These are phyloP conservation scores for Xylariales sp. DNA, from an alignment of 2,329 filamentous ascomycete species.

Conservation along the genomic window DNA sequence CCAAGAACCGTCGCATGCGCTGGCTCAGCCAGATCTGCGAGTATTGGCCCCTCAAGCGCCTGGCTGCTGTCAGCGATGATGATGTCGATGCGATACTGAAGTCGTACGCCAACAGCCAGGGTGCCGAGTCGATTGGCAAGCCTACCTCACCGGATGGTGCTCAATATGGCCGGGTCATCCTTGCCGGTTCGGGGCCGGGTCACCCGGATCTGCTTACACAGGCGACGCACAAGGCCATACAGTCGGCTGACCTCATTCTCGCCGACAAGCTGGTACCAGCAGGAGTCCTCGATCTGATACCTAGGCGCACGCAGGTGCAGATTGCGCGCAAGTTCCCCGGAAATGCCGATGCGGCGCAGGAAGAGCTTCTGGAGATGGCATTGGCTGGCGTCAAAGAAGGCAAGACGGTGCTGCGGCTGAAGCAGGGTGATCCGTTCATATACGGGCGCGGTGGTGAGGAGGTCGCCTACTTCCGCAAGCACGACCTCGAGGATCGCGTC, in stretches of 20 bases:
- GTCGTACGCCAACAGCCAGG: slow-evolving; percentile 51
- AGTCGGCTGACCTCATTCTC: slow-evolving; percentile 71
- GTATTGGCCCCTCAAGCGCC: slow-evolving; percentile 87
- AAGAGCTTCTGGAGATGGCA: slow-evolving; percentile 79
- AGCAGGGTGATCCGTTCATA: slow-evolving; percentile 95
- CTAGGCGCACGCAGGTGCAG: slow-evolving; percentile 80
- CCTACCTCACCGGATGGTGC: slow-evolving; percentile 8
- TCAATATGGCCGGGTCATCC: slow-evolving; percentile 65
- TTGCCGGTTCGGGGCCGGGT: slow-evolving; percentile 89
- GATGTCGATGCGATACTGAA: slow-evolving; percentile 76
- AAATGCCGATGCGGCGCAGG: slow-evolving; percentile 89
- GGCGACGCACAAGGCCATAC: slow-evolving; percentile 73
- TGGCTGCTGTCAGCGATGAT: slow-evolving; percentile 73
- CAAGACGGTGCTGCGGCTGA: slow-evolving; percentile 79
- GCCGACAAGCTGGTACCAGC: slow-evolving; percentile 84
- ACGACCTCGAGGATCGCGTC: slow-evolving; percentile 61
- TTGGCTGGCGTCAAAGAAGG: slow-evolving; percentile 62
- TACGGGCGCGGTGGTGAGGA: slow-evolving; percentile 96
- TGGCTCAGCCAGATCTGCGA: slow-evolving; percentile 97
- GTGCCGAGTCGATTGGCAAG: slow-evolving; percentile 12
- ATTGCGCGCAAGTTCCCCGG: slow-evolving; percentile 98
- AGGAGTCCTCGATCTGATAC: slow-evolving; percentile 82
- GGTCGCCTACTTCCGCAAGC: slow-evolving; percentile 72
- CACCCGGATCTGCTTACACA: slow-evolving; percentile 88
- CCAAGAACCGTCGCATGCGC: slow-evolving; percentile 77